Evolutionary conservation across 345 rosid genomes (phyloP), one percentile per base, ranked within the genome.

Genomic region (Litchi chinensis): DNA sequence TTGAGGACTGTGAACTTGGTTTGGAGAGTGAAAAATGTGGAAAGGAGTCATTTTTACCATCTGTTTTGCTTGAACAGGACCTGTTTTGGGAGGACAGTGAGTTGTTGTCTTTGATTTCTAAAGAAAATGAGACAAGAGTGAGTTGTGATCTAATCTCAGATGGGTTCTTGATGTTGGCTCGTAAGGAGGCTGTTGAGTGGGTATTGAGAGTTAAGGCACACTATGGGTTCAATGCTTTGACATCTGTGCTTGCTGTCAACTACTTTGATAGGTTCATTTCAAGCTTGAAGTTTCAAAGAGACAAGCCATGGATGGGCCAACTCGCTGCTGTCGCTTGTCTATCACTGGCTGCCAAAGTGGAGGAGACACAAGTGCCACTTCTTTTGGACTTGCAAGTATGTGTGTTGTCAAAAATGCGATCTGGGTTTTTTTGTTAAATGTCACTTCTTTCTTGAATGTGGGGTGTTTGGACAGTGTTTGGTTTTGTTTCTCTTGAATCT

Each of bases 251-350:
- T 79, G 97, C 99, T 77, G 90, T 93, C 68, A 92, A 92, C 79
- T 95, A 92, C 88, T 93, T 95, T 46, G 99, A 95, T 86, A 92
- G 95, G 84, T 95, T 93, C 84, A 66, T 86, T 68, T 83, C 89
- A 40, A 89, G 92, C 82, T 26, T 78, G 2, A 86, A 70, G 73
- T 82, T 93, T 83, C 91, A 84, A 65, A 80, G 81, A 9, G 95
- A 92, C 71, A 95, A 89, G 87, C 98, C 98, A 18, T 95, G 99
- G 99, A 91, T 93, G 95, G 86, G 89, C 74, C 98, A 95, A 70
- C 95, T 95, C 78, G 88, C 87, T 63, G 96, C 95, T 62, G 98
- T 95, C 26, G 91, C 98, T 83, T 95, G 93, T 81, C 77, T 93
- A 83, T 95, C 99, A 77, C 59, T 95, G 79, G 97, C 99, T 84